These are phyloP conservation scores for Ceratocystis diversiconidia DNA, from an alignment of 2,329 filamentous ascomycete genomes.

Conservation along the genomic window DNA sequence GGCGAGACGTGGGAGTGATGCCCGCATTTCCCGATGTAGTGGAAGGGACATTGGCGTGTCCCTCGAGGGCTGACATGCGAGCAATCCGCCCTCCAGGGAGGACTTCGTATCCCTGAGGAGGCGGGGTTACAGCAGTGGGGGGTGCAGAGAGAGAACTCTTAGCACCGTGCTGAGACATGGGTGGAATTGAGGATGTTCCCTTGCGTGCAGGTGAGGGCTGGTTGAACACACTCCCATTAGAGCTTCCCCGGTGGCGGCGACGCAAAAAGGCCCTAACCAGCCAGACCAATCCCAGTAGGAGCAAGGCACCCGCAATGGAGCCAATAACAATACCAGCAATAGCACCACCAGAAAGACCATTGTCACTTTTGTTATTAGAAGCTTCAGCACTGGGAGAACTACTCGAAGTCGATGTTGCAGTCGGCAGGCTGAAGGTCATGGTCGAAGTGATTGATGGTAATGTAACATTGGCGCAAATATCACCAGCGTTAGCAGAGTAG, in stretches of 20 bases:
- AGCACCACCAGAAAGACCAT: conserved; percentile 56
- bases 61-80: conserved; percentile 87
- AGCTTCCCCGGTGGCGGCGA: conserved; percentile 46
- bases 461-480: conserved; percentile 58
- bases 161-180: conserved; percentile 21
- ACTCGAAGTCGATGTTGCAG: conserved; percentile 32
- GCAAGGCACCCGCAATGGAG: conserved; percentile 51
- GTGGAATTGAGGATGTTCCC: conserved; percentile 31
- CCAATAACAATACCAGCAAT: conserved; percentile 89
- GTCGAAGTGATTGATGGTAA: conserved; percentile 63
- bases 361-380: conserved; percentile 20
- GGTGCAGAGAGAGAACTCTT: conserved; percentile 17
- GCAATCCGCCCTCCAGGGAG: conserved; percentile 81
- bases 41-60: conserved; percentile 48
- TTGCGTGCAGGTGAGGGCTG: conserved; percentile 64
- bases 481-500: conserved; percentile 61
- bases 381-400: conserved; percentile 27
- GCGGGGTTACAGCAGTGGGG: conserved; percentile 13
- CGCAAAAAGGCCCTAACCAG: conserved; percentile 42
- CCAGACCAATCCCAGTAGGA: conserved; percentile 57
- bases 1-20: conserved; percentile 14
- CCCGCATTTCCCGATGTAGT: conserved; percentile 13
- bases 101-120: conserved; percentile 50
- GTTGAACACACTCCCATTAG: conserved; percentile 63
- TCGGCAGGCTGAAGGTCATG: conserved; percentile 42